These are phyloP conservation scores for Tetrahymena thermophila DNA, from an alignment of 73 alveolate genomes.

Conservation along the genomic window DNA sequence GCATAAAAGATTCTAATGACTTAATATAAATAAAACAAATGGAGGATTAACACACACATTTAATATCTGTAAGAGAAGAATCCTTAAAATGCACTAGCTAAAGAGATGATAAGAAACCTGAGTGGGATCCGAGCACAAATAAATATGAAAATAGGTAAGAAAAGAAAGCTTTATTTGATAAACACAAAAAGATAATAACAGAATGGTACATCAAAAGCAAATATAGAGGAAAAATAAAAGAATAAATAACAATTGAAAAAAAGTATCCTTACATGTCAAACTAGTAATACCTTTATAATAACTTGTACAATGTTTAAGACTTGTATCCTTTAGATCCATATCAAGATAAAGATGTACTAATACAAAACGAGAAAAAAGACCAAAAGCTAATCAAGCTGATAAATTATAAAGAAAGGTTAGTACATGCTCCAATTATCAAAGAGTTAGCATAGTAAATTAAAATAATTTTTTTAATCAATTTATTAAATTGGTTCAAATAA, in stretches of 20 bases:
- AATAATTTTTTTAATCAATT: neutral
- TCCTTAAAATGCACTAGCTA: neutral
- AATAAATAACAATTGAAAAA: neutral
- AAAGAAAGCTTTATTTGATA: neutral
- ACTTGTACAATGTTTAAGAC: neutral
- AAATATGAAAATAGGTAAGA: neutral
- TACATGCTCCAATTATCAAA: neutral
- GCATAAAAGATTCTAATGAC: neutral
- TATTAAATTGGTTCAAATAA: neutral
- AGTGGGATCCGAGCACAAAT: neutral
- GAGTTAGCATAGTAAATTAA: neutral
- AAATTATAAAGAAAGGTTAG: neutral
- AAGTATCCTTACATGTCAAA: neutral
- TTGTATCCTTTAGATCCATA: neutral
- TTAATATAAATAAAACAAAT: neutral
- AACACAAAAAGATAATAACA: neutral
- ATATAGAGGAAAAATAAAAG: neutral
- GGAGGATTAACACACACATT: neutral
- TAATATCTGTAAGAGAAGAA: neutral
- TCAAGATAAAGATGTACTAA: neutral
- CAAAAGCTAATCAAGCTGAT: neutral
- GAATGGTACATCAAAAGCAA: neutral
- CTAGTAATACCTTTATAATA: neutral
- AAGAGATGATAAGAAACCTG: neutral
- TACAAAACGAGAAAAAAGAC: neutral